A percentile compares a stretch with the other conserved stretches of the same genome.
Conservation (phyloP, 1,284 basidiomycete genomes). For the Anthracocystis walkeri region DNA sequence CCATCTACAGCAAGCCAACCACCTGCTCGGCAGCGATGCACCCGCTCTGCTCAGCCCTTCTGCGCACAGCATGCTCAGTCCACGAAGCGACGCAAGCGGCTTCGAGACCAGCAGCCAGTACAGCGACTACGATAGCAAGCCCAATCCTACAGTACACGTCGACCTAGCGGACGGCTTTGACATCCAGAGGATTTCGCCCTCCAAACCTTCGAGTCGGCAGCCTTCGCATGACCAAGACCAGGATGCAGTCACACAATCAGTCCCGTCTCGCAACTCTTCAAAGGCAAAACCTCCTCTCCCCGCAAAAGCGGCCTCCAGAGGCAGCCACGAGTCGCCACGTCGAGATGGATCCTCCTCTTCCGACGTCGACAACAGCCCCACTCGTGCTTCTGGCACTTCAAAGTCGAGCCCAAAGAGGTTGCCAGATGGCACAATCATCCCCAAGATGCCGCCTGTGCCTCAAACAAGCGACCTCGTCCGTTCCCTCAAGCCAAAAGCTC, state of each 20-base stretch:
- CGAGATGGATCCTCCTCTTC: conserved; percentile 11
- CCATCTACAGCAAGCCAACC: conserved; percentile 3
- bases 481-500: conserved; percentile 25
- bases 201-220: background rate
- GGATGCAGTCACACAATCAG: background rate
- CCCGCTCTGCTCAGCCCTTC: conserved; percentile 31
- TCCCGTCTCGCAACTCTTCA: conserved; percentile 33
- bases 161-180: conserved; percentile 25
- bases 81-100: conserved; percentile 34
- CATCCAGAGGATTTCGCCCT: conserved; percentile 9
- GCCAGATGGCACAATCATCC: conserved; percentile 48
- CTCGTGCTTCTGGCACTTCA: background rate
- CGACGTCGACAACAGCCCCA: conserved; percentile 5
- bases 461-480: conserved; percentile 18
- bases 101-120: conserved; percentile 47
- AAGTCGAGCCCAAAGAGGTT: conserved; percentile 22
- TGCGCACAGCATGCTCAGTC: conserved; percentile 28
- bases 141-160: background rate
- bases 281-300: conserved; percentile 27
- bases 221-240: background rate
- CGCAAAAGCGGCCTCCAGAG: conserved; percentile 31
- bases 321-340: conserved; percentile 32
- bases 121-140: conserved; percentile 31
- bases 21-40: conserved; percentile 15
- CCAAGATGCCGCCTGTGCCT: conserved; percentile 59